Conservation (phyloP, 2,329 filamentous ascomycete genomes). For the Alternaria tenuissima region DNA sequence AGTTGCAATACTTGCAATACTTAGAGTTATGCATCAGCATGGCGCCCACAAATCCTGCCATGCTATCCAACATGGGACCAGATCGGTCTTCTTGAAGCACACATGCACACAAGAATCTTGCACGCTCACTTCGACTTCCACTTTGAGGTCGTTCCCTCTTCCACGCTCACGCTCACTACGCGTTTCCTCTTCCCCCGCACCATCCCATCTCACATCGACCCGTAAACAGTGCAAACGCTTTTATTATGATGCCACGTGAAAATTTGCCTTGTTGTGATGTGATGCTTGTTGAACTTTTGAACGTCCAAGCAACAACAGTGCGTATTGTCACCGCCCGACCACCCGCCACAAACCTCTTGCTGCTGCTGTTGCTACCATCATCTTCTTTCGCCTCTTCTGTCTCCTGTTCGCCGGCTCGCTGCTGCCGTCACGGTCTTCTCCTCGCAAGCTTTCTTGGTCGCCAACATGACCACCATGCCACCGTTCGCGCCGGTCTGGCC, state of each 20-base stretch:
- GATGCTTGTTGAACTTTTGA: neutral
- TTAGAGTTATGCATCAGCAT: neutral
- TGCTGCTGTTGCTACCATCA: neutral
- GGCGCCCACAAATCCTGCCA: too few relatives aligned
- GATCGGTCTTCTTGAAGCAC: neutral
- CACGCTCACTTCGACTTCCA: neutral
- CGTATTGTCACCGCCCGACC: neutral
- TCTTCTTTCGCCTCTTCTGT: neutral
- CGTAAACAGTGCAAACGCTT: neutral
- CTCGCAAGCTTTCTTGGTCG: neutral
- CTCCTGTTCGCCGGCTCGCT: neutral
- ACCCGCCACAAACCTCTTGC: neutral
- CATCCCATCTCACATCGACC: slow-evolving; percentile 1
- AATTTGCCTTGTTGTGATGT: neutral
- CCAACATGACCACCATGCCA: neutral
- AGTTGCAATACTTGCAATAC: neutral
- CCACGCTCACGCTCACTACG: neutral
- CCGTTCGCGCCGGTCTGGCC: neutral
- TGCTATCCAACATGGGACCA: neutral
- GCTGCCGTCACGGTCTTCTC: neutral
- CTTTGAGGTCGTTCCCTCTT: neutral
- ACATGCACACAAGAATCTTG: neutral
- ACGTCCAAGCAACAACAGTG: neutral
- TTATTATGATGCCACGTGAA: neutral
- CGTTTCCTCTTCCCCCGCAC: neutral